Evolutionary conservation across 108 stramenopile species (phyloP).

Genomic region (Cylindrotheca fusiformis): DNA sequence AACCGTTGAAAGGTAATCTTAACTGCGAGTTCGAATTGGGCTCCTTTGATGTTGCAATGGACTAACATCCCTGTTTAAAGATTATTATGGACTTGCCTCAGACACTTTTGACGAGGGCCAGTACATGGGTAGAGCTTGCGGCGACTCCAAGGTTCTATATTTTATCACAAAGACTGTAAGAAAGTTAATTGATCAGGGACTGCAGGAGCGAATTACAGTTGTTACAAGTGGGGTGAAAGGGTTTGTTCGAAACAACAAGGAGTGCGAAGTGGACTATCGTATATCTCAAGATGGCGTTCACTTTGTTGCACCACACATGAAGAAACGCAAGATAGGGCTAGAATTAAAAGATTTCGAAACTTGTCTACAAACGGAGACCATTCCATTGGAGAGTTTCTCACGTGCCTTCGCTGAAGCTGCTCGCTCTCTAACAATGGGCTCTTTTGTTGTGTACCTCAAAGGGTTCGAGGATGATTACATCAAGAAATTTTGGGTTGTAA

Average conservation of each 20-base stretch:
- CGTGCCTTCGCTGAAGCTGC: slow-evolving; percentile 42
- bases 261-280: slow-evolving; percentile 50
- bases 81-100: slow-evolving; percentile 65
- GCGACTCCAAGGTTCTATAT: slow-evolving; percentile 75
- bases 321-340: slow-evolving; percentile 63
- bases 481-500: slow-evolving; percentile 69
- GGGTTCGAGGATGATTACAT: slow-evolving; percentile 69
- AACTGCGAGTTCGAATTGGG: no score
- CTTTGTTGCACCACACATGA: slow-evolving; percentile 79
- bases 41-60: no score
- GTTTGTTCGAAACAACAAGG: slow-evolving; percentile 67
- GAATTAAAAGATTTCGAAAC: slow-evolving; percentile 60
- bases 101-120: slow-evolving; percentile 63
- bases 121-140: slow-evolving; percentile 67
- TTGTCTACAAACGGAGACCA: slow-evolving; percentile 42
- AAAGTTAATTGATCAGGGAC: slow-evolving; percentile 62
- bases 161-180: slow-evolving; percentile 70
- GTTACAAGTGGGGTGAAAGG: slow-evolving; percentile 80
- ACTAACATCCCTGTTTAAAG: no score
- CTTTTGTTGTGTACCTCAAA: slow-evolving; percentile 71
- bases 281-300: slow-evolving; percentile 81
- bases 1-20: slow-evolving; percentile 34
- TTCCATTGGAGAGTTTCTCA: slow-evolving; percentile 45
- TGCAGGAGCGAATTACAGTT: slow-evolving; percentile 70
- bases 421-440: slow-evolving; percentile 49